These are phyloP conservation scores for Cordyceps fumosorosea DNA, from an alignment of 2,329 filamentous ascomycete species.

Conservation along the genomic window DNA sequence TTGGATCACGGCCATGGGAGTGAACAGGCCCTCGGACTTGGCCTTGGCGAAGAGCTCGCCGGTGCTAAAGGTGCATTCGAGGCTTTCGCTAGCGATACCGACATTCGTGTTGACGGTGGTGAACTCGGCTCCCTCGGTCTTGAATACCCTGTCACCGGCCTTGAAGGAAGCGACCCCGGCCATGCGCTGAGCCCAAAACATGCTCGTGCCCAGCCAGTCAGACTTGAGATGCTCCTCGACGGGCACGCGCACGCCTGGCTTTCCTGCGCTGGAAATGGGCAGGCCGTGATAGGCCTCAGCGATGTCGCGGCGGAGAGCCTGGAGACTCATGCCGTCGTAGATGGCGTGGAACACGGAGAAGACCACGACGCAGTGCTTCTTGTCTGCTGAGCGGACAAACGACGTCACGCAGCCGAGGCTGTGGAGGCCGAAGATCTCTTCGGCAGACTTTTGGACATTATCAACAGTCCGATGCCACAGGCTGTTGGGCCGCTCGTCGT, in stretches of 20 bases:
- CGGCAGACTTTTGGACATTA: slow-evolving; percentile 9
- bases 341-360: slow-evolving; percentile 30
- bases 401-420: slow-evolving; percentile 9
- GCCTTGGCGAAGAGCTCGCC: slow-evolving; percentile 7
- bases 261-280: slow-evolving; percentile 9
- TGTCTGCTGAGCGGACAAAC: slow-evolving; percentile 9
- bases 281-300: slow-evolving; percentile 11
- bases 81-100: slow-evolving; percentile 10
- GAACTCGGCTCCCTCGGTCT: background rate
- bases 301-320: slow-evolving; percentile 8
- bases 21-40: slow-evolving; percentile 9
- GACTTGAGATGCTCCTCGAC: slow-evolving; percentile 11
- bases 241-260: slow-evolving; percentile 8
- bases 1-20: slow-evolving; percentile 11
- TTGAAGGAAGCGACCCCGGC: slow-evolving; percentile 8
- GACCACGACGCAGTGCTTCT: slow-evolving; percentile 20
- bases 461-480: slow-evolving; percentile 10
- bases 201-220: slow-evolving; percentile 14
- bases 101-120: slow-evolving; percentile 2
- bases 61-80: slow-evolving; percentile 8
- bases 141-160: background rate
- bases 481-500: slow-evolving; percentile 2
- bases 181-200: slow-evolving; percentile 13
- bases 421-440: slow-evolving; percentile 11
- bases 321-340: slow-evolving; percentile 13